Conservation (phyloP, 148 eudicot species). For the Talinum fruticosum region DNA sequence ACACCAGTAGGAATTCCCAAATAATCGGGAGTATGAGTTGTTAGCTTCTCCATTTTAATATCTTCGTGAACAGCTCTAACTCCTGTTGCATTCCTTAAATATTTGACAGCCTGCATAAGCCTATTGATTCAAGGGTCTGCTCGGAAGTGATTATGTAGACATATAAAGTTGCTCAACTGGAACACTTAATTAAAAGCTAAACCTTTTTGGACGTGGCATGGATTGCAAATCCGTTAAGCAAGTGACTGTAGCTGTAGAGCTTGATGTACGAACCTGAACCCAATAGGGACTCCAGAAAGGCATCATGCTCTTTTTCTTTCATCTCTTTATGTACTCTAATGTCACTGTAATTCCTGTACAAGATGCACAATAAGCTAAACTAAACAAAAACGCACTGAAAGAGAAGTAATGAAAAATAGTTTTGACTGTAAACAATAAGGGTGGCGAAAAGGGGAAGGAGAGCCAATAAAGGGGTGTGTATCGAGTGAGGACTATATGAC, state of each 20-base stretch:
- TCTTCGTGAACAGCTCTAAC: conserved; percentile 55
- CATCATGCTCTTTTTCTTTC: conserved; percentile 42
- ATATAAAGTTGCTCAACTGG: not conserved
- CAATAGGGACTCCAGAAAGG: conserved; percentile 45
- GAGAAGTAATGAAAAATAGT: not conserved
- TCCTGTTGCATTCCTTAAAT: conserved; percentile 37
- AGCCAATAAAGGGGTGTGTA: not conserved
- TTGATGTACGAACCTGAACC: conserved; percentile 42
- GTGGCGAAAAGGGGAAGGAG: no score
- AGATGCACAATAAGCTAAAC: conserved; percentile 1
- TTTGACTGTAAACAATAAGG: not conserved
- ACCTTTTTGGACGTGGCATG: conserved; percentile 39
- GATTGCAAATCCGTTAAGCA: conserved; percentile 63
- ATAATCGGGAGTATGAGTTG: conserved; percentile 67
- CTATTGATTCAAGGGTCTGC: not conserved
- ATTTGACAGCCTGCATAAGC: conserved; percentile 35
- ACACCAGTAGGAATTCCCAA: conserved; percentile 49
- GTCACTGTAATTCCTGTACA: conserved; percentile 34
- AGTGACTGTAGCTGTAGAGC: conserved; percentile 65
- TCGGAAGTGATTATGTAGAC: not conserved
- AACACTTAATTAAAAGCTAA: not conserved
- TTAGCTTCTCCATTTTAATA: conserved; percentile 42
- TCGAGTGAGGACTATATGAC: not conserved
- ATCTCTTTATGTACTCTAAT: conserved; percentile 37
- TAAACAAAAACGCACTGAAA: conserved; percentile 1